Conservation (phyloP, 108 stramenopile species). For the Cylindrotheca fusiformis region DNA sequence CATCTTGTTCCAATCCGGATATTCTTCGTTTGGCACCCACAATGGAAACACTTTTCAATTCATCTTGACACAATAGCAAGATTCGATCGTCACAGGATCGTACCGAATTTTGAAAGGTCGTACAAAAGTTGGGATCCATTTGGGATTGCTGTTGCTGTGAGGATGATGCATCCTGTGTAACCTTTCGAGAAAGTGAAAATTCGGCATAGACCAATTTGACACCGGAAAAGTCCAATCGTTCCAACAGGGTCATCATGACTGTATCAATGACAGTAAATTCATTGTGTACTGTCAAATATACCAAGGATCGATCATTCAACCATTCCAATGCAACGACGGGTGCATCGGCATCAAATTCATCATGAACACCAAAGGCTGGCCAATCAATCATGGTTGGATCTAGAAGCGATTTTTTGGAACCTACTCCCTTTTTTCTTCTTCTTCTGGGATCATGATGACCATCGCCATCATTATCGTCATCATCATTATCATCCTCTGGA, state of each 20-base stretch:
- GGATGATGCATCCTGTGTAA: slow-evolving; percentile 8
- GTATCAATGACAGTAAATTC: slow-evolving; percentile 81
- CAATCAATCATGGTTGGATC: slow-evolving; percentile 46
- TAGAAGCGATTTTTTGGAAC: neutral
- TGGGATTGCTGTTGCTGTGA: slow-evolving; percentile 1
- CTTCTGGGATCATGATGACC: neutral
- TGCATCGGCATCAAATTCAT: slow-evolving; percentile 71
- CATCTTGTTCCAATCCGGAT: slow-evolving; percentile 76
- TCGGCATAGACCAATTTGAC: slow-evolving; percentile 79
- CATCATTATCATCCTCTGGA: slow-evolving; percentile 36
- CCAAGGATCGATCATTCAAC: slow-evolving; percentile 72
- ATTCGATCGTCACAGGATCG: slow-evolving; percentile 72
- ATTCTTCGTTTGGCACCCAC: slow-evolving; percentile 61
- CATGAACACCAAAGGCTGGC: slow-evolving; percentile 84
- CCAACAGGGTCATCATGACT: slow-evolving; percentile 85
- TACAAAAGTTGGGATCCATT: slow-evolving; percentile 15
- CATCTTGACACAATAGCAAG: slow-evolving; percentile 68
- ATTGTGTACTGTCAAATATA: slow-evolving; percentile 65
- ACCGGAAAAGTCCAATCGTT: slow-evolving; percentile 80
- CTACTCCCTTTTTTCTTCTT: too few species aligned
- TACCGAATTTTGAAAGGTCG: slow-evolving; percentile 80
- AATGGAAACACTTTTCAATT: slow-evolving; percentile 62
- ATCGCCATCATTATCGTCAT: slow-evolving; percentile 14
- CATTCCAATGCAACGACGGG: slow-evolving; percentile 84
- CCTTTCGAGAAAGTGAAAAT: slow-evolving; percentile 62